These are phyloP conservation scores for Elsinoe necatrix DNA, from an alignment of 2,329 filamentous ascomycete species.

Conservation along the genomic window DNA sequence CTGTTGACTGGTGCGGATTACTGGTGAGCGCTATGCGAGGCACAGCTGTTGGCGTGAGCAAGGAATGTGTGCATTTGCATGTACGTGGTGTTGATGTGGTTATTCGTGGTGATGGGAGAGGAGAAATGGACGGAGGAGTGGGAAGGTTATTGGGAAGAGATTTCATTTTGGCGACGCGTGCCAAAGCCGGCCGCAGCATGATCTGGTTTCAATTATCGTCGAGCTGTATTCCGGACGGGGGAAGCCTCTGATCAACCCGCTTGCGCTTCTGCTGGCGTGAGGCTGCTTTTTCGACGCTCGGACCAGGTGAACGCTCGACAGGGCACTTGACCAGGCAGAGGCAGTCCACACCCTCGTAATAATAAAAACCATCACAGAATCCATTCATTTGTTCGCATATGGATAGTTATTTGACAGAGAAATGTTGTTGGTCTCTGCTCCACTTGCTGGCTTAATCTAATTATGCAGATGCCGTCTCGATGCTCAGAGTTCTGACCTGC, in stretches of 20 bases:
- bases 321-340: not conserved
- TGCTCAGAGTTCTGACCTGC: not conserved
- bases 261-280: not conserved
- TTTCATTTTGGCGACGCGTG: constrained; percentile 9
- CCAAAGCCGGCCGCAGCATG: constrained; percentile 1
- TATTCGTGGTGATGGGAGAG: not conserved
- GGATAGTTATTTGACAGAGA: too few relatives aligned
- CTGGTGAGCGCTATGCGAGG: constrained; percentile 14
- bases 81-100: constrained; percentile 1
- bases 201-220: constrained; percentile 6
- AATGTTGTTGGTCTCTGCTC: too few relatives aligned
- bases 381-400: too few relatives aligned
- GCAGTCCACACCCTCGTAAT: not conserved
- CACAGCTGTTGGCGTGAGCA: constrained; percentile 13
- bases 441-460: too few relatives aligned
- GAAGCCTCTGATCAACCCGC: not conserved
- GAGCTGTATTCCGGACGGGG: constrained; percentile 2
- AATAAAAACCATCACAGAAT: too few relatives aligned
- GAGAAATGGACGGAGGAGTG: not conserved
- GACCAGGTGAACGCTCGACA: not conserved
- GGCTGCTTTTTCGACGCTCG: not conserved
- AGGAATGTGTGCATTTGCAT: constrained; percentile 13
- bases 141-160: constrained; percentile 1
- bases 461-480: too few relatives aligned
- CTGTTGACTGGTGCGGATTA: constrained; percentile 11